Base-by-base conservation (phyloP, 2,329 filamentous ascomycete genomes). In the Alternaria solani region DNA sequence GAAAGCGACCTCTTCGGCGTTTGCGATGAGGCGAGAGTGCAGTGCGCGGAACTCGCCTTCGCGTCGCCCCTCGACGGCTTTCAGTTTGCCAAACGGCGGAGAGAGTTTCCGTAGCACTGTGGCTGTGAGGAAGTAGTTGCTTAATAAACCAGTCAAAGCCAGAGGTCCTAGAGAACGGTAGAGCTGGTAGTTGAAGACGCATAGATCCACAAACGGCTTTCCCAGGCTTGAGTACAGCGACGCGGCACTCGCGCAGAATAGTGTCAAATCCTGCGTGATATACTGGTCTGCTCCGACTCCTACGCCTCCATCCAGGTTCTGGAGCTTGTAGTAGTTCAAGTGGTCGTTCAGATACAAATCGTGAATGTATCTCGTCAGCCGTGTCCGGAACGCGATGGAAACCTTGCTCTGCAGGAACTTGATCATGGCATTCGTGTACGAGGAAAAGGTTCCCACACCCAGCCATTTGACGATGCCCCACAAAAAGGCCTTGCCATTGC, bases 351-450 rank as follows among this genome's bases (percentile, higher is more conserved):
- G 86, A 73, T 99, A 99, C 8, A 99, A 82, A 73, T 99, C 95
- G 79, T 99, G 95, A 55, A 99, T 97, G 77, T 99, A 99, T 69
- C 95, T 86, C 2, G 95, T 99, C 14, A 99, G 85, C 11, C 95
- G 88, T 5, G 95, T 99, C 42, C 95, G 89, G 85, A 99, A 99
- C 34, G 96, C 94, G 67, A 99, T 99, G 7, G 94, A 97, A 55
- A 99, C 93, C 82, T 99, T 99, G 51, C 92, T 94, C 80, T 99
- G 94, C 64, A 99, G 86, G 80, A 92, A 99, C 79, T 98, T 98
- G 84, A 99, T 99, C 91, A 96, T 97, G 55, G 94, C 93, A 78
- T 99, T 99, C 51, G 94, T 97, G 75, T 99, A 99, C 0, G 94
- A 96, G 8, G 94, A 94, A 65, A 98, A 89, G 2, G 91, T 92